Base-by-base conservation (phyloP, 805 yeast genomes). In the Myxozyma nipponensis region DNA sequence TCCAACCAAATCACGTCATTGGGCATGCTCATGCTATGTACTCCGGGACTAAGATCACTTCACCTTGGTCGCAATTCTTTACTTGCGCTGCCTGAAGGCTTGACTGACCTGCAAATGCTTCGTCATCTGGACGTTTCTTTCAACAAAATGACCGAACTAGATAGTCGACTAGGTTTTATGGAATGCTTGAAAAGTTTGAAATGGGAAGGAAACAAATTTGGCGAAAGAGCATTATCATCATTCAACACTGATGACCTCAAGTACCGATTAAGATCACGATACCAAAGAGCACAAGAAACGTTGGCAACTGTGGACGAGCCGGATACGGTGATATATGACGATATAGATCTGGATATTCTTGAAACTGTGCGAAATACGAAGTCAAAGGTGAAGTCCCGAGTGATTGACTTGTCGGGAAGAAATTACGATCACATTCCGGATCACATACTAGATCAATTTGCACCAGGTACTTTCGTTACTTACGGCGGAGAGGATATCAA, bases 191-290 rank as follows among this genome's bases (percentile, higher is more conserved):
- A 44, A 24, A 22, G 25, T 1, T 34, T 54, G n/a, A 44, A 48
- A 35, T 54, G 57, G 57, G 50, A 54, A n/a, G 58, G 58, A 4
- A 54, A 54, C 39, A 54, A 44, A 44, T 41, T 54, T 37, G 43
- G 44, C 9, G 58, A 54, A 21, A 28, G 47, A 23, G 18, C 47
- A 19, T 36, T 54, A n/a, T 25, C 47, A 9, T 32, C 35, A 22
- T 24, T 47, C 42, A 35, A 34, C 22, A 52, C 47, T 2, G 42
- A 45, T 18, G 50, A 44, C 6, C 40, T 50, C 42, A 46, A 42
- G 39, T 19, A 18, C 23, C 37, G 45, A n/a, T 26, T 54, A 23
- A 39, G 46, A 4, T 52, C 43, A 9, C 52, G 58, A 17, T 37
- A 25, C 9, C 41, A 46, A 50, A 34, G 49, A 41, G 35, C 37